These are phyloP conservation scores for Colletotrichum lini DNA, from an alignment of 2,329 filamentous ascomycete genomes.

Conservation along the genomic window DNA sequence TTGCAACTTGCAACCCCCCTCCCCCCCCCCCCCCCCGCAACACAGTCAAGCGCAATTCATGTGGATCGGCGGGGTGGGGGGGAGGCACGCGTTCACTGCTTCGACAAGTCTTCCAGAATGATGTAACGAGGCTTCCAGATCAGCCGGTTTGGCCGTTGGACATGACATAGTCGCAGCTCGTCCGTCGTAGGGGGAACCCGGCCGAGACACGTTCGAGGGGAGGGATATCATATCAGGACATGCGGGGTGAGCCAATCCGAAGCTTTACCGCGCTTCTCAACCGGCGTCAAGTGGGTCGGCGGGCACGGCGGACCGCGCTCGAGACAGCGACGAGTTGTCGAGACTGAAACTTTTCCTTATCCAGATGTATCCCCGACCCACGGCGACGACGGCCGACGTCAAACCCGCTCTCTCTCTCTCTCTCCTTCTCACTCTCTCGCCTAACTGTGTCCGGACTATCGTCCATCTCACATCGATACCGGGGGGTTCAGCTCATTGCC, in stretches of 20 bases:
- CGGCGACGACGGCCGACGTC: background rate
- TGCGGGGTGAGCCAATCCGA: conserved; percentile 24
- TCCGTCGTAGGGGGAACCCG: conserved; percentile 22
- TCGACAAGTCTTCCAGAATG: background rate
- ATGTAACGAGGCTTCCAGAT: background rate
- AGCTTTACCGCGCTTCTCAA: conserved; percentile 27
- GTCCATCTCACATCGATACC: too few species aligned
- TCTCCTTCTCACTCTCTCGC: background rate
- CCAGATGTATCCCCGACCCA: conserved; percentile 14
- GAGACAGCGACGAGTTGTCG: background rate
- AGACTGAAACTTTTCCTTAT: conserved; percentile 29
- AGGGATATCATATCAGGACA: too few species aligned
- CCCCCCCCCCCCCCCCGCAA: background rate
- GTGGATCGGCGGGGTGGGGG: conserved; percentile 9
- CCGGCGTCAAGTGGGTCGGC: conserved; percentile 21
- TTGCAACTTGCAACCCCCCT: conserved; percentile 4
- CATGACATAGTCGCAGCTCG: background rate
- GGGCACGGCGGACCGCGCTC: conserved; percentile 35
- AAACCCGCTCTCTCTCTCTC: background rate
- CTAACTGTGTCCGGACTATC: too few species aligned
- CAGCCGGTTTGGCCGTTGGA: background rate
- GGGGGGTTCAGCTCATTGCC: too few species aligned
- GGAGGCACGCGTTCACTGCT: background rate
- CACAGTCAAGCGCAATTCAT: background rate
- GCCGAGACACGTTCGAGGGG: background rate